Percentiles rank a stretch among this genome's conserved stretches.
Evolutionary conservation across 2,329 filamentous ascomycete genomes (phyloP).

Genomic region (Phaeomoniella chlamydospora): DNA sequence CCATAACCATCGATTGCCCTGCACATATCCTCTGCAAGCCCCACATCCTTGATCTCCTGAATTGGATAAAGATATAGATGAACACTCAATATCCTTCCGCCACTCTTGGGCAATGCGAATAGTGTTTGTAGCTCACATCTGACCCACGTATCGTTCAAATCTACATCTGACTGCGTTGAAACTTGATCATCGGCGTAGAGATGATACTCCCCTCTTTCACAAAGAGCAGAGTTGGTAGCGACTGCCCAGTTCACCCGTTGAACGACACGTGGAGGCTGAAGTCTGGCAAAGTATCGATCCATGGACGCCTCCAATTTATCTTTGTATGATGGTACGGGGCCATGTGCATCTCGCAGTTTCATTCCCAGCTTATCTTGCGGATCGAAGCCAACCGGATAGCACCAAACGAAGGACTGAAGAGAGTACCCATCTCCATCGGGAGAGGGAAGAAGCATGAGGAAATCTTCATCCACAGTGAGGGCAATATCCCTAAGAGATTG

Average conservation of each 20-base stretch:
- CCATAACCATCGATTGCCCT: conserved; percentile 11
- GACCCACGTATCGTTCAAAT: conserved; percentile 3
- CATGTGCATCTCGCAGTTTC: conserved; percentile 12
- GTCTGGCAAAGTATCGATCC: conserved; percentile 15
- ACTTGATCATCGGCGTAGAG: conserved; percentile 9
- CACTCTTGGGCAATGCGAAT: conserved; percentile 9
- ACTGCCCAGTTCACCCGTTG: conserved; percentile 9
- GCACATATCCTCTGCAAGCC: conserved; percentile 6
- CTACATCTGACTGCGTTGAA: conserved; percentile 4
- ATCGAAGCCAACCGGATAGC: conserved; percentile 6
- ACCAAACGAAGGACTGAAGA: conserved; percentile 6
- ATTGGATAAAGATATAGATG: conserved; percentile 12
- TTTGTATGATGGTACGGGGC: conserved; percentile 14
- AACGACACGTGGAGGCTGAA: conserved; percentile 11
- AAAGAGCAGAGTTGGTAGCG: conserved; percentile 6
- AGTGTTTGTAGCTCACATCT: conserved; percentile 8
- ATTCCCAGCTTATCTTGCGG: conserved; percentile 5
- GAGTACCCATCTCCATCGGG: conserved; percentile 5
- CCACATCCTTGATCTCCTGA: conserved; percentile 9
- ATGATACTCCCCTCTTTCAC: conserved; percentile 7
- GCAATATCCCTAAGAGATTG: conserved; percentile 3
- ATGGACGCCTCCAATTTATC: conserved; percentile 16
- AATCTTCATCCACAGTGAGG: conserved; percentile 5
- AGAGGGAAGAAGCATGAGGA: conserved; percentile 3
- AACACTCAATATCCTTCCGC: conserved; percentile 10